Percentiles rank a stretch among this genome's conserved stretches.
phyloP scores from a whole-genome alignment of 2,329 filamentous ascomycete species.

The Shiraia sp. region DNA sequence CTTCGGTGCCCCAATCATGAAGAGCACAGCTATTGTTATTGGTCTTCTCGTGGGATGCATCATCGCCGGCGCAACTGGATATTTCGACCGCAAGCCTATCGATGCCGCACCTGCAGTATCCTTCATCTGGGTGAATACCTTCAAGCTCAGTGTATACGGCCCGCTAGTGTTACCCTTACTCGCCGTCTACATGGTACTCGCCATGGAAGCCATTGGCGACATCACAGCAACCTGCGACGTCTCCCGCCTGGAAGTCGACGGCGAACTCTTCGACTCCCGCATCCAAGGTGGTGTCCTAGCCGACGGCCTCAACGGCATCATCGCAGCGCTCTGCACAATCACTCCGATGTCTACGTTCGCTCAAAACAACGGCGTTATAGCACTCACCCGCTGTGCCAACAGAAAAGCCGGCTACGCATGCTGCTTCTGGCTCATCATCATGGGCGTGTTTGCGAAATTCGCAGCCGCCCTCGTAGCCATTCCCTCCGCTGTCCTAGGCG shows the following conservation, averaged over 20 bases:
- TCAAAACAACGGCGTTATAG: constrained; percentile 54
- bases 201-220: constrained; percentile 79
- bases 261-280: constrained; percentile 71
- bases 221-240: constrained; percentile 83
- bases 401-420: constrained; percentile 78
- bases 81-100: constrained; percentile 76
- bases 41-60: constrained; percentile 77
- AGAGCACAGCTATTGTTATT: constrained; percentile 74
- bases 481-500: constrained; percentile 57
- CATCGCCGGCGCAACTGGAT: constrained; percentile 75
- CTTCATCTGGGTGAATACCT: constrained; percentile 80
- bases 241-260: constrained; percentile 73
- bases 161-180: constrained; percentile 74
- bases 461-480: constrained; percentile 79
- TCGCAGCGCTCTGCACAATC: constrained; percentile 77
- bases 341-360: constrained; percentile 70
- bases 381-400: constrained; percentile 79
- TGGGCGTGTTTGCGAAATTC: constrained; percentile 84
- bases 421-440: constrained; percentile 75
- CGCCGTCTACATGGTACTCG: constrained; percentile 66
- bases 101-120: constrained; percentile 70
- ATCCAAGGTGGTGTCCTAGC: constrained; percentile 80
- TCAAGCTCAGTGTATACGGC: constrained; percentile 71
- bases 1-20: constrained; percentile 84
- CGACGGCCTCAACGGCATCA: constrained; percentile 74